phyloP scores from a whole-genome alignment of 2,329 filamentous ascomycete species.

The Passalora sequoiae region DNA sequence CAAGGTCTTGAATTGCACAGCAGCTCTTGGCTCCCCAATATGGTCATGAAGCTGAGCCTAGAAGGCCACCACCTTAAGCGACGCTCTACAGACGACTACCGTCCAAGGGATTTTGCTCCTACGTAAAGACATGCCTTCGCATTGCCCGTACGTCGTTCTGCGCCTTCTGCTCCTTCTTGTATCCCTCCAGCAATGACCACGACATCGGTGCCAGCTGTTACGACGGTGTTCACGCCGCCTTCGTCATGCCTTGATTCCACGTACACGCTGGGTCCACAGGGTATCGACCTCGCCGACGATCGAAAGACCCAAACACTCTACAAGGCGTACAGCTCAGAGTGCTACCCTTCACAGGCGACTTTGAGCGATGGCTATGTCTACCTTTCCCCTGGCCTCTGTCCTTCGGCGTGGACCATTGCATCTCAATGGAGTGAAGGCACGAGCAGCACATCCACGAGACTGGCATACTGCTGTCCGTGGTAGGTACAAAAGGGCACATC shows the following conservation, averaged over 20 bases:
- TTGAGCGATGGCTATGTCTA: constrained; percentile 14
- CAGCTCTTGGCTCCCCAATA: too few species aligned
- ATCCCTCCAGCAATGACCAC: neutral
- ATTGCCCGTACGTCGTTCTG: neutral
- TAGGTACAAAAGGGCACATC: neutral
- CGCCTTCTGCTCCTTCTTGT: neutral
- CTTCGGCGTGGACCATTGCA: constrained; percentile 10
- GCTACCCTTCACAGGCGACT: constrained; percentile 11
- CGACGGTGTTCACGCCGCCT: constrained; percentile 1
- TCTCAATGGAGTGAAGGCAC: constrained; percentile 7
- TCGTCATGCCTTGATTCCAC: neutral
- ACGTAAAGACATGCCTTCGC: too few species aligned
- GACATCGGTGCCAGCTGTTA: neutral
- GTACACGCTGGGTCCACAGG: neutral
- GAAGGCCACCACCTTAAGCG: too few species aligned
- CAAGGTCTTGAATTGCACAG: too few species aligned
- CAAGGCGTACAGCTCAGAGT: constrained; percentile 11
- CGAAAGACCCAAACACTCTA: neutral
- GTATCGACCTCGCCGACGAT: neutral
- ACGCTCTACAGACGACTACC: too few species aligned
- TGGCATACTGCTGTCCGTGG: constrained; percentile 15
- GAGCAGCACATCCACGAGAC: constrained; percentile 1
- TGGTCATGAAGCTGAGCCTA: too few species aligned
- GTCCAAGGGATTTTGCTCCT: too few species aligned
- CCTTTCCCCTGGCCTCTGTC: constrained; percentile 8